Evolutionary conservation across 2,329 filamentous ascomycete species (phyloP).

Genomic region (Penicillium glabrum): DNA sequence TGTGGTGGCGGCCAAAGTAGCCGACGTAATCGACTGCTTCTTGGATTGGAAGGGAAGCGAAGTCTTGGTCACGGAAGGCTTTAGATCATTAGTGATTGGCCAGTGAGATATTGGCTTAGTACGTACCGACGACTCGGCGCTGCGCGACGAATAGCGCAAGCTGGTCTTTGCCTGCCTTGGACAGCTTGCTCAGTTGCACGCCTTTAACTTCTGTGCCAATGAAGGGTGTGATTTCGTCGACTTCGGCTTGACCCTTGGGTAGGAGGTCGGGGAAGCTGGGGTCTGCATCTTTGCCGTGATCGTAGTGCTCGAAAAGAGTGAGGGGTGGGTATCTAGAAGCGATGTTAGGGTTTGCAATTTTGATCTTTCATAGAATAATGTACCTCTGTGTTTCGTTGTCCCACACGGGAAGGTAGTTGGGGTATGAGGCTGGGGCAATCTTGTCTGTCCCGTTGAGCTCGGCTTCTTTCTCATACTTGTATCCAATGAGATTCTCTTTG

Average conservation of each 20-base stretch:
- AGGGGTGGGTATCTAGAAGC: conserved; percentile 57
- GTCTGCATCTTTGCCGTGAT: conserved; percentile 75
- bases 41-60: conserved; percentile 67
- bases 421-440: conserved; percentile 61
- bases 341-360: background rate
- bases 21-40: conserved; percentile 68
- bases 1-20: conserved; percentile 80
- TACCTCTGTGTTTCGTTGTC: conserved; percentile 53
- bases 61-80: conserved; percentile 74
- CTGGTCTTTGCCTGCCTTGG: conserved; percentile 70
- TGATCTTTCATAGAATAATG: background rate
- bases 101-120: background rate
- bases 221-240: conserved; percentile 66
- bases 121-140: conserved; percentile 65
- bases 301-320: conserved; percentile 68
- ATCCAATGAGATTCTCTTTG: conserved; percentile 39
- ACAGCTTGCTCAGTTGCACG: conserved; percentile 69
- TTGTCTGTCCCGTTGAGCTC: conserved; percentile 56
- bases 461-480: conserved; percentile 46
- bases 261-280: conserved; percentile 68
- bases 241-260: conserved; percentile 40
- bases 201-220: conserved; percentile 72
- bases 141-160: conserved; percentile 56
- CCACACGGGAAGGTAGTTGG: conserved; percentile 73
- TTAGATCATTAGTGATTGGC: background rate